Percentiles rank a stretch among this genome's conserved stretches.
Conservation (phyloP, 23 red algal genomes). For the Gracilaria caudata region DNA sequence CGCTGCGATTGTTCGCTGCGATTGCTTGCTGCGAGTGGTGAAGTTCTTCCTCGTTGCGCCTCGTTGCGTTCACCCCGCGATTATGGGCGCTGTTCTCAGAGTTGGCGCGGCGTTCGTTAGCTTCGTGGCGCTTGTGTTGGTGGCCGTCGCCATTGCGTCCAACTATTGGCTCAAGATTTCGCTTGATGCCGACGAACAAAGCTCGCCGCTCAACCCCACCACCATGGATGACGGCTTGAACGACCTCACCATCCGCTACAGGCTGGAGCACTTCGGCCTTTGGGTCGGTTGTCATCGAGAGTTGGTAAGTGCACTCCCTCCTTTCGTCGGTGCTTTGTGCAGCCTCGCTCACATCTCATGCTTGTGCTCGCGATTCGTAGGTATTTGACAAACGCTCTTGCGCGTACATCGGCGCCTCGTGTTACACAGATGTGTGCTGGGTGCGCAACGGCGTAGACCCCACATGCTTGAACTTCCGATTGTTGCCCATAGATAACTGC, state of each 20-base stretch:
- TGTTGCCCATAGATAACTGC: conserved; percentile 55
- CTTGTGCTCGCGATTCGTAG: not conserved
- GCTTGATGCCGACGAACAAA: not conserved
- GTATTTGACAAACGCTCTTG: conserved; percentile 53
- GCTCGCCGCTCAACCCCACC: conserved; percentile 49
- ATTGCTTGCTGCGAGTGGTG: not conserved
- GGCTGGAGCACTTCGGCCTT: conserved; percentile 55
- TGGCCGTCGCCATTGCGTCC: conserved; percentile 62
- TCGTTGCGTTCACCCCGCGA: not conserved
- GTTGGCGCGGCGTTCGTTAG: conserved; percentile 51
- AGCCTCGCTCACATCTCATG: not conserved
- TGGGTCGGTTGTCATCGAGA: conserved; percentile 76
- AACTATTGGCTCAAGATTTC: conserved; percentile 69
- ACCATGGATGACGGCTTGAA: conserved; percentile 26
- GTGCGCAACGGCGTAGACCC: conserved; percentile 45
- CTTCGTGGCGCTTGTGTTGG: conserved; percentile 71
- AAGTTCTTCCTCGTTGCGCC: not conserved
- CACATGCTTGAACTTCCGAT: conserved; percentile 44
- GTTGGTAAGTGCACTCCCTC: conserved; percentile 8
- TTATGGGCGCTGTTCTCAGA: not conserved
- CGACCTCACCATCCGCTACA: conserved; percentile 50
- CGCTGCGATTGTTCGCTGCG: not conserved
- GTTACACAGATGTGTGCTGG: conserved; percentile 75
- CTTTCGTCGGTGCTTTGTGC: not conserved
- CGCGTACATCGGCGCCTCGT: conserved; percentile 70